A percentile compares a stretch with the other conserved stretches of the same genome.
Evolutionary conservation across 108 stramenopile species (phyloP).

Genomic region (Fistulifera pelliculosa): DNA sequence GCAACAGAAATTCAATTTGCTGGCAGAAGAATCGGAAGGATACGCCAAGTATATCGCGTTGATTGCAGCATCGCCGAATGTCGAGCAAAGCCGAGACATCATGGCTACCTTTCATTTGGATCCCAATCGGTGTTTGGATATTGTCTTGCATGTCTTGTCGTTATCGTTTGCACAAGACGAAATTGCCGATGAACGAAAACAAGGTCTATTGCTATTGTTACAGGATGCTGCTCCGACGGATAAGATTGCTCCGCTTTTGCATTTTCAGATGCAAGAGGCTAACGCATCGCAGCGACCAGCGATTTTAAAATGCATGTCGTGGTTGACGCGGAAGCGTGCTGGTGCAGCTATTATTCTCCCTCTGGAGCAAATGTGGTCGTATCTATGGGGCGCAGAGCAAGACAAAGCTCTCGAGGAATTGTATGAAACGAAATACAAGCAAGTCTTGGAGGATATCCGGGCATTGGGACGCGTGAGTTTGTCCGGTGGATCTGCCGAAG

Average conservation of each 20-base stretch:
- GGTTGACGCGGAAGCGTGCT: conserved; percentile 14
- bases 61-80: not conserved
- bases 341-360: no score
- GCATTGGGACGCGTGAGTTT: no score
- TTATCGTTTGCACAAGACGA: not conserved
- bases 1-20: conserved; percentile 88
- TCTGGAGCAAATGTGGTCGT: conserved; percentile 8
- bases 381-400: not conserved
- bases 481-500: no score
- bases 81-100: conserved; percentile 14
- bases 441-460: no score
- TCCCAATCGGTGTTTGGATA: conserved; percentile 88
- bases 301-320: conserved; percentile 20
- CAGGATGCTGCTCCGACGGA: not conserved
- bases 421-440: no score
- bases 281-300: conserved; percentile 13
- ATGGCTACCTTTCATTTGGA: conserved; percentile 94
- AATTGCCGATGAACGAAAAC: not conserved
- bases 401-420: no score
- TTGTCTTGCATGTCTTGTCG: conserved; percentile 71
- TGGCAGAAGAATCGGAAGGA: conserved; percentile 92
- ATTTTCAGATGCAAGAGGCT: conserved; percentile 6
- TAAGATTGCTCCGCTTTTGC: conserved; percentile 1
- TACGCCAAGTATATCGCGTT: conserved; percentile 70
- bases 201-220: not conserved